Percentiles rank a stretch among this genome's conserved stretches.
Evolutionary conservation across 2,329 filamentous ascomycete genomes (phyloP).

Genomic region (Cladobotryum protrusum): DNA sequence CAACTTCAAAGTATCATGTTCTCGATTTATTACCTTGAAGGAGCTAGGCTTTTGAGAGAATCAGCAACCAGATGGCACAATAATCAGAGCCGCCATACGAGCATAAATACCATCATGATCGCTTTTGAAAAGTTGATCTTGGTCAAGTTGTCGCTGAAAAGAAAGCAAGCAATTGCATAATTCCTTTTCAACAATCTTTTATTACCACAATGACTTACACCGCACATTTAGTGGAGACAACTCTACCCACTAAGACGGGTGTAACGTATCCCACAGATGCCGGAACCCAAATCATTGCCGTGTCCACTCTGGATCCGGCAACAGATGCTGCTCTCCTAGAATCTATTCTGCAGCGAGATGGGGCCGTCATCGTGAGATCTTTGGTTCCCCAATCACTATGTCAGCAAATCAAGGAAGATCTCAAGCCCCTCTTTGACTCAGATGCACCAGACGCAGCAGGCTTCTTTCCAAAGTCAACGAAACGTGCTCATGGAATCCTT

Average conservation of each 20-base stretch:
- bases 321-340: constrained; percentile 16
- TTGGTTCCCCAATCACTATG: constrained; percentile 27
- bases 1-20: neutral
- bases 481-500: constrained; percentile 33
- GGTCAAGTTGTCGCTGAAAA: no score
- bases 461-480: constrained; percentile 34
- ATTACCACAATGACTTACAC: constrained; percentile 5
- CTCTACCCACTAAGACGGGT: constrained; percentile 13
- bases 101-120: no score
- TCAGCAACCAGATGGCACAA: no score
- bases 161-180: neutral
- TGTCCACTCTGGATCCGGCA: constrained; percentile 16
- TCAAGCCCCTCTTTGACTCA: constrained; percentile 31
- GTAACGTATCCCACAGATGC: constrained; percentile 6
- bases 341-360: constrained; percentile 24
- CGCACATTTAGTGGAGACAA: constrained; percentile 5
- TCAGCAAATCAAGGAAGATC: constrained; percentile 29
- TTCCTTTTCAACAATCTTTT: neutral
- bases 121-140: no score
- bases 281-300: constrained; percentile 15
- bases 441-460: constrained; percentile 31
- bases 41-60: neutral
- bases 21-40: constrained; percentile 7
- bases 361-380: constrained; percentile 32
- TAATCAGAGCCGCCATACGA: no score